Evolutionary conservation across 225 moss, liverwort and hornwort species (phyloP).

Genomic region (Marchantia polymorpha): DNA sequence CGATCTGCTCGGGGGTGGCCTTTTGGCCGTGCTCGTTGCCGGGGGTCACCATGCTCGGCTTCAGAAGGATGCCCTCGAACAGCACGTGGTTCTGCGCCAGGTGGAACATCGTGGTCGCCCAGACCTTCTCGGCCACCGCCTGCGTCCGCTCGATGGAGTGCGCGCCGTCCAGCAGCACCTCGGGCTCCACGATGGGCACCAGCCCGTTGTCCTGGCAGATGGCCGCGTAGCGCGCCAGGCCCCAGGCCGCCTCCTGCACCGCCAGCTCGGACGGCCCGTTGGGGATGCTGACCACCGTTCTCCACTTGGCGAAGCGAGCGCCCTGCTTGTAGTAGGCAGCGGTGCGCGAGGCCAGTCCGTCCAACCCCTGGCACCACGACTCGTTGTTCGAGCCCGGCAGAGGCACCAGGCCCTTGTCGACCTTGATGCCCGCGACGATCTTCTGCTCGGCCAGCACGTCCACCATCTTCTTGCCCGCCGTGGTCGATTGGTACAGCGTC

Average conservation of each 20-base stretch:
- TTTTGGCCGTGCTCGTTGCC: constrained; percentile 10
- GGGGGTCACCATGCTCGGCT: constrained; percentile 20
- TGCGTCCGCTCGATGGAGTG: constrained; percentile 12
- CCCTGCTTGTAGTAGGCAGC: constrained; percentile 55
- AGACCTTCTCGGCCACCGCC: constrained; percentile 18
- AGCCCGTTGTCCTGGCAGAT: constrained; percentile 25
- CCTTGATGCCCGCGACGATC: constrained; percentile 60
- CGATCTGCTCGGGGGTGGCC: constrained; percentile 19
- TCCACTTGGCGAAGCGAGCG: constrained; percentile 65
- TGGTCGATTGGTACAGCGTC: constrained; percentile 61
- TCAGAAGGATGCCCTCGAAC: constrained; percentile 21
- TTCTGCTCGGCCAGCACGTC: constrained; percentile 55
- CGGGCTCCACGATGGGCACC: constrained; percentile 23
- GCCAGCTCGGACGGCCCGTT: constrained; percentile 24
- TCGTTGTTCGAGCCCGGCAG: constrained; percentile 62
- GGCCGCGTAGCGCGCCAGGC: constrained; percentile 16
- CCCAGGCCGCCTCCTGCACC: constrained; percentile 12
- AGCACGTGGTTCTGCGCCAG: constrained; percentile 16
- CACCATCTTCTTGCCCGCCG: constrained; percentile 61
- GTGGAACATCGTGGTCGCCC: constrained; percentile 13
- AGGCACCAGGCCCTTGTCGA: constrained; percentile 53
- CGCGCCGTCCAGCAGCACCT: constrained; percentile 24
- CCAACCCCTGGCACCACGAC: constrained; percentile 65
- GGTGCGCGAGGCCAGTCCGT: constrained; percentile 61
- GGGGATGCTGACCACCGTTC: constrained; percentile 21